Evolutionary conservation across 768 basidiomycete genomes (phyloP).

Genomic region (Floccularia luteovirens): DNA sequence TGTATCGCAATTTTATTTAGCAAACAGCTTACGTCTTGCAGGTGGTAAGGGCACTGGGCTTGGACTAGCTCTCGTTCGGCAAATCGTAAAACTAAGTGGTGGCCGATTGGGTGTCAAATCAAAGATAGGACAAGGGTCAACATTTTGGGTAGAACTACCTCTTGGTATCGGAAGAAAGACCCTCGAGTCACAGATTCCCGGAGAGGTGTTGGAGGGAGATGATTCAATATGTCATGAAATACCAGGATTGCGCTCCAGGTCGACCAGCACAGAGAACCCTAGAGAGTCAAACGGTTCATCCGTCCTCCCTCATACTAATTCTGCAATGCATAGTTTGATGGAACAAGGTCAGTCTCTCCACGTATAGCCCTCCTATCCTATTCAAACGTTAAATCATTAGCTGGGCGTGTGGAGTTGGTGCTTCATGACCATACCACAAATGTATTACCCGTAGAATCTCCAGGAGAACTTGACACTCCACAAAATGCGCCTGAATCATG

Average conservation of each 20-base stretch:
- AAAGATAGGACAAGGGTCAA: constrained; percentile 63
- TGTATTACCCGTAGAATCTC: too few species aligned
- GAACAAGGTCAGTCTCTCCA: constrained; percentile 33
- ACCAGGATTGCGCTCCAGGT: too few species aligned
- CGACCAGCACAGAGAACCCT: too few species aligned
- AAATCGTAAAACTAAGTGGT: constrained; percentile 69
- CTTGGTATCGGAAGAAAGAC: constrained; percentile 65
- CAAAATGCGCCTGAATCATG: too few species aligned
- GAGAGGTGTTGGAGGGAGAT: constrained; percentile 13
- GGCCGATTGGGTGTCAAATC: constrained; percentile 68
- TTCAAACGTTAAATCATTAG: too few species aligned
- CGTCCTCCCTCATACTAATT: constrained; percentile 21
- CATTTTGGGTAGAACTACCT: constrained; percentile 85
- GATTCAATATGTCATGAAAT: constrained; percentile 14
- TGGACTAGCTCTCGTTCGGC: constrained; percentile 69
- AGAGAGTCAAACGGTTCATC: too few species aligned
- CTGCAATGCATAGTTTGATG: constrained; percentile 61
- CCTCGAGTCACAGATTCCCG: constrained; percentile 15
- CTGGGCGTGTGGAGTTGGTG: constrained; percentile 51
- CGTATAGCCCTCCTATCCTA: too few species aligned
- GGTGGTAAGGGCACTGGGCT: constrained; percentile 68
- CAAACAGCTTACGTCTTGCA: too few species aligned
- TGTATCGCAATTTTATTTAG: too few species aligned
- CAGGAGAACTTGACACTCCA: too few species aligned
- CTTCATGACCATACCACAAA: constrained; percentile 29